Base-by-base conservation (phyloP, 495 filamentous ascomycete genomes). In the Aspergillus conjunctus region DNA sequence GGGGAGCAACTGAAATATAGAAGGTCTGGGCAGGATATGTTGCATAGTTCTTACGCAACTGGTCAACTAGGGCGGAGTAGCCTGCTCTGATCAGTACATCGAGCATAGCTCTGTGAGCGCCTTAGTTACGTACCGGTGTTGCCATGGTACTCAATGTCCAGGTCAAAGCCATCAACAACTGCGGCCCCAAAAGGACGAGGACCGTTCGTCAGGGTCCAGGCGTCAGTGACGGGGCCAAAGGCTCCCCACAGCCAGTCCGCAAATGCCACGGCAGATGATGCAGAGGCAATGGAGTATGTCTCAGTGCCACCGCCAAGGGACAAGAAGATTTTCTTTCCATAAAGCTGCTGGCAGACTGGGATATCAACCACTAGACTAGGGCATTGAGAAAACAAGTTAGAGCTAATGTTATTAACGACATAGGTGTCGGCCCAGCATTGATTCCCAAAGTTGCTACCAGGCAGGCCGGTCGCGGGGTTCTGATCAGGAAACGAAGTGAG, bases 81-180 rank as follows among this genome's bases (percentile, higher is more conserved):
- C 70, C 77, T 79, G 67, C 33, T 44, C 5, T 9, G 5, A n/a
- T 46, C 20, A 46, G 44, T 2, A 43, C 9, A 7, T 7, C 21
- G 14, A 26, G 11, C 34, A 22, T 46, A 46, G 20, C 18, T 0
- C n/a, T 4, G 20, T 46, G 15, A 4, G 44, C 44, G 44, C 4
- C n/a, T 10, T 11, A 20, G 44, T 46, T 21, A 20, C 76, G 59
- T 81, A 79, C 83, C 70, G 73, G 66, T 41, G 66, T 68, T 44
- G 69, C 80, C 64, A 67, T 73, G 59, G 66, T 73, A 64, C 66
- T 89, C 86, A 39, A 87, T 80, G 73, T 89, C 86, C 62, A 89
- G 81, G 64, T 92, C 89, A 60, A 91, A 91, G 4, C 89, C 88
- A 71, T 92, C 88, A 53, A 91, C 70, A 6, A 82, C 72, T 26